Percentiles rank a stretch among this genome's conserved stretches.
Evolutionary conservation across 768 basidiomycete genomes (phyloP).

Genomic region (Lentinula sp.): DNA sequence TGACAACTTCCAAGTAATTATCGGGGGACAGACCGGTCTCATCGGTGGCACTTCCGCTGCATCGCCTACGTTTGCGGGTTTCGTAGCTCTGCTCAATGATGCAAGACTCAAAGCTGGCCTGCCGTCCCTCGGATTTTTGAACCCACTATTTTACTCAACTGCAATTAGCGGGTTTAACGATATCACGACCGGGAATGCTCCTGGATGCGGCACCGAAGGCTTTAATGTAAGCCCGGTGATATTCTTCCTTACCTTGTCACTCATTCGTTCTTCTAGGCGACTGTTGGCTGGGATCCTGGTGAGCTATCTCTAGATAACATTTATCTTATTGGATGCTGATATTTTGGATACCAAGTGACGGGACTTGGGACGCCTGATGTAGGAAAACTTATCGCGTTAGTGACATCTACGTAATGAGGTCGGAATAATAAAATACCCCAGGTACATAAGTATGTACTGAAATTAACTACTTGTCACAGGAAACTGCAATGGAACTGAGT

Average conservation of each 20-base stretch:
- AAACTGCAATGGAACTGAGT: too few species aligned
- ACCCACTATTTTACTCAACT: conserved; percentile 15
- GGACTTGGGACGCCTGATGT: conserved; percentile 6
- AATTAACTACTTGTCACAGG: too few species aligned
- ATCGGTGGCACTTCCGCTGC: conserved; percentile 10
- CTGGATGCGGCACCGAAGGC: conserved; percentile 40
- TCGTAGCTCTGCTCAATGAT: conserved; percentile 24
- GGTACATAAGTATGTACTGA: too few species aligned
- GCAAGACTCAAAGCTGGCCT: conserved; percentile 14
- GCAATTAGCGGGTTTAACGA: conserved; percentile 17
- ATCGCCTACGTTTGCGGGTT: conserved; percentile 21
- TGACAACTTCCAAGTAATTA: conserved; percentile 1
- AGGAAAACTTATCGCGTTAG: neutral
- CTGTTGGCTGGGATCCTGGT: conserved; percentile 19
- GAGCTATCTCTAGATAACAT: neutral
- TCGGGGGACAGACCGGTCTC: neutral
- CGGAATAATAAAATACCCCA: too few species aligned
- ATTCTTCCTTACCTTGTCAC: neutral
- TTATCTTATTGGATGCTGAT: neutral
- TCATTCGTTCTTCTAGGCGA: conserved; percentile 11
- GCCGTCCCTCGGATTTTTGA: conserved; percentile 16
- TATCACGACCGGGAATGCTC: conserved; percentile 25
- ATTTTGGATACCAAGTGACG: neutral
- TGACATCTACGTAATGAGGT: neutral
- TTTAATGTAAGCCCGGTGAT: conserved; percentile 17